phyloP scores from a whole-genome alignment of 1,139 yeast species.

The Pichia sp. region DNA sequence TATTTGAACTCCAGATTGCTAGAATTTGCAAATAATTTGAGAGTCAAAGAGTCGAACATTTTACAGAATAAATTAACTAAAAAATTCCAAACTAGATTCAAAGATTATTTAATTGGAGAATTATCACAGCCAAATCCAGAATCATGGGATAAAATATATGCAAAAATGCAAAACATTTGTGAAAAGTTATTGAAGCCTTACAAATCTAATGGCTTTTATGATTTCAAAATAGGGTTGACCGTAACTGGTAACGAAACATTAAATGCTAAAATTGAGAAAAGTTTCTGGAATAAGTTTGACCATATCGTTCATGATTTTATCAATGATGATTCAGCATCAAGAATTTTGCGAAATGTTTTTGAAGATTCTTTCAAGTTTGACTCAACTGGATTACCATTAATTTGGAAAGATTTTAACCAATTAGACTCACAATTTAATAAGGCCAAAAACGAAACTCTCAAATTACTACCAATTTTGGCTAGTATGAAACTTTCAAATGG shows the following conservation, averaged over 20 bases:
- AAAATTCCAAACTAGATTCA: constrained; percentile 36
- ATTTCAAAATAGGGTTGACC: constrained; percentile 60
- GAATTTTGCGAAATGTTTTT: constrained; percentile 59
- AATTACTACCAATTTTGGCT: constrained; percentile 53
- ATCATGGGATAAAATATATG: constrained; percentile 58
- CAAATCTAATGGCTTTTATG: constrained; percentile 29
- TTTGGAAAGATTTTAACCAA: constrained; percentile 72
- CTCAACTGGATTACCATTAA: constrained; percentile 64
- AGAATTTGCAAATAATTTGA: constrained; percentile 24
- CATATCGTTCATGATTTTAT: constrained; percentile 52
- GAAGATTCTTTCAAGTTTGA: constrained; percentile 83
- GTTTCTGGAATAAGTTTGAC: constrained; percentile 63
- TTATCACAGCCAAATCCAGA: constrained; percentile 39
- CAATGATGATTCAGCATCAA: constrained; percentile 51
- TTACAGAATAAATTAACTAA: constrained; percentile 36
- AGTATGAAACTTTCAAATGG: constrained; percentile 45
- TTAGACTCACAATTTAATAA: constrained; percentile 57
- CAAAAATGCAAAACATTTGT: constrained; percentile 40
- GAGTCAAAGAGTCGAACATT: constrained; percentile 39
- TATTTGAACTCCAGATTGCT: constrained; percentile 29
- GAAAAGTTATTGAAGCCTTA: constrained; percentile 18
- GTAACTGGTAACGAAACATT: constrained; percentile 38
- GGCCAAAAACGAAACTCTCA: constrained; percentile 53
- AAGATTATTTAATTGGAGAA: constrained; percentile 36
- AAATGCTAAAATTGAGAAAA: constrained; percentile 39